Base-by-base conservation (phyloP, 83 land plant genomes). In the Thuja plicata region DNA sequence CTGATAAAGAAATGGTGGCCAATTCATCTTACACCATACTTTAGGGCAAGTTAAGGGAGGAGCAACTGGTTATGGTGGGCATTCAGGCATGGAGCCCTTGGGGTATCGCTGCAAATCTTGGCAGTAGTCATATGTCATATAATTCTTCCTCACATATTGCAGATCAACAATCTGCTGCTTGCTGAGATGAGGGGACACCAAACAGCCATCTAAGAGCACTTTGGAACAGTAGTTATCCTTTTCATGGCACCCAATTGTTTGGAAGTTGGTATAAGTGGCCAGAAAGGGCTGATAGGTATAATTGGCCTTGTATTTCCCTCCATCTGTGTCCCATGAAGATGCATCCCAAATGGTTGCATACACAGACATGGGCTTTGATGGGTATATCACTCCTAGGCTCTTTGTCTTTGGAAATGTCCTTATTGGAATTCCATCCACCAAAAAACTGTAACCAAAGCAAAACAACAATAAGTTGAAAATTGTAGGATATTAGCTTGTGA, bases 401-500 rank as follows among this genome's bases (percentile, higher is more conserved):
- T 82, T 52, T 54, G 32, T 52, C 27, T 43, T 52, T n/a, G 89
- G 60, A 30, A 84, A 87, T 34, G 79, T 87, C 50, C 92, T 70
- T 32, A 91, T 91, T 27, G 92, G 92, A 41, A 91, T 70, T 34
- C 88, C 41, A 87, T 91, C 92, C 43, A 91, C 84, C 83, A 87
- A 87, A 40, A 91, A 91, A 55, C 92, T 91, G 91, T 46, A 79
- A 38, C 24, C 27, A 40, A 12, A 30, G 13, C 27, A 40, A 12
- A 30, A 34, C 16, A n/a, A 1, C 79, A 76, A 76, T 13, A 3
- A n/a, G 78, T n/a, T 30, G 3, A 32, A 74, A 76, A 11, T 34
- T n/a, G 37, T 0, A 30, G 15, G 4, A 76, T 76, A 10, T 76
- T 37, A 79, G 45, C 17, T 35, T 11, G 19, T 15, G 1, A 76